Conservation (phyloP, 441 rosid species). For the Euphorbia schlechtendalii region DNA sequence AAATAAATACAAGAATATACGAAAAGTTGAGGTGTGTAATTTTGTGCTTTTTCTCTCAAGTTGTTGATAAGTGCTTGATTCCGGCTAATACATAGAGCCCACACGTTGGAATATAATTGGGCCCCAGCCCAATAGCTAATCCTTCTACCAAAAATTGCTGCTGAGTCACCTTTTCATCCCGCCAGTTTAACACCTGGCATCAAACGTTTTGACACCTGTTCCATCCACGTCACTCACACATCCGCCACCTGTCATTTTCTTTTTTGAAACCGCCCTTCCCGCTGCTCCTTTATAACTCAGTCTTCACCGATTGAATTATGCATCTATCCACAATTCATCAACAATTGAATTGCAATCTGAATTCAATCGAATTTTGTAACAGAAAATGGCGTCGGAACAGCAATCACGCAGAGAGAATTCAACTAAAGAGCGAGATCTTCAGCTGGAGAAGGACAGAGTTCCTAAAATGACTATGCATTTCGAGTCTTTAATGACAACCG, state of each 20-base stretch:
- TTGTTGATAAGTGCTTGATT: no score
- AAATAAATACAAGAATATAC: no score
- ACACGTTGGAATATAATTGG: neutral
- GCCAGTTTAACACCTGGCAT: conserved; percentile 18
- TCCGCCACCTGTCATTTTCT: conserved; percentile 11
- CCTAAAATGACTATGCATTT: conserved; percentile 63
- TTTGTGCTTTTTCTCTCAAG: no score
- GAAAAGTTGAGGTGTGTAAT: no score
- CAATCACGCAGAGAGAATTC: conserved; percentile 43
- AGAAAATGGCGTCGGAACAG: conserved; percentile 45
- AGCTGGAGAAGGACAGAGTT: conserved; percentile 47
- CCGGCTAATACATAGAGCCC: no score
- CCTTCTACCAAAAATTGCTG: neutral
- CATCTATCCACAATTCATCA: no score
- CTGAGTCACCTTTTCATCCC: conserved; percentile 20
- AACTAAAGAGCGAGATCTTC: conserved; percentile 32
- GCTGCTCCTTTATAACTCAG: conserved; percentile 6
- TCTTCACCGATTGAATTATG: no score
- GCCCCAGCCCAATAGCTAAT: neutral
- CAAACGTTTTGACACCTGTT: conserved; percentile 18
- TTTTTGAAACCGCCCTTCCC: conserved; percentile 10
- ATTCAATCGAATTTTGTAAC: no score
- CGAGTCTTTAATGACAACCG: conserved; percentile 33
- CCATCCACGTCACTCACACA: neutral
- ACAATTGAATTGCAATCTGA: no score